Base-by-base conservation (phyloP, 2,329 filamentous ascomycete genomes). In the Coniosporium tulheliwenetii region DNA sequence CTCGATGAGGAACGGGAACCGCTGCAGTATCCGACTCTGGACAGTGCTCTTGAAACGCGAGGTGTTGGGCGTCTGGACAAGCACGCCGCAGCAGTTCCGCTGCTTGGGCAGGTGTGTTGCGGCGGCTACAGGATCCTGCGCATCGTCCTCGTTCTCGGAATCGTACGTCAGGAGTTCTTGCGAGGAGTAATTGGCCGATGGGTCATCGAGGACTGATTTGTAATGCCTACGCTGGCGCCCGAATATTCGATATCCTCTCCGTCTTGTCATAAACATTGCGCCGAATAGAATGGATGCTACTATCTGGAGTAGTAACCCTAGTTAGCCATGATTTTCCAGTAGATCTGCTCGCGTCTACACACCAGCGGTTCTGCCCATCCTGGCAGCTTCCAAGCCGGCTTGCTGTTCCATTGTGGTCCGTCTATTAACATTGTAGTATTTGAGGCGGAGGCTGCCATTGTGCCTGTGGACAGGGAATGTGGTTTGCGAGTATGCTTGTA, bases 1-100 rank as follows among this genome's bases (percentile, higher is more conserved):
- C 56, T 82, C 78, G 38, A 82, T 68, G 41, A 82, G 56, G 52
- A 82, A 82, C 4, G 79, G 78, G 47, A 76, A 80, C 51, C 77
- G 77, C 53, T 79, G 72, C 43, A 81, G 62, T 41, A 81, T 65
- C 19, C 75, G 66, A 45, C 72, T 78, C 54, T 80, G 77, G 38
- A 71, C 54, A 52, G 79, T 59, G 44, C 70, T 64, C 33, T 68
- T 65, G 55, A 78, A 81, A n/a, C 72, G 67, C 2, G 71, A 71
- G 2, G 74, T 71, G 49, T 77, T 77, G 9, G 74, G 75, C 5
- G 67, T 77, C 8, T 58, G 52, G 43, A 73, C 52, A 13, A 65
- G 54, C 36, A 65, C 54, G n/a, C 74, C 69, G 48, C 66, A 73
- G 48, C 67, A 69, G 16, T 52, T 53, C 13, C 72, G 65, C 44